Evolutionary conservation across 2,329 filamentous ascomycete genomes (phyloP).

Genomic region (Calonectria hawksworthii): DNA sequence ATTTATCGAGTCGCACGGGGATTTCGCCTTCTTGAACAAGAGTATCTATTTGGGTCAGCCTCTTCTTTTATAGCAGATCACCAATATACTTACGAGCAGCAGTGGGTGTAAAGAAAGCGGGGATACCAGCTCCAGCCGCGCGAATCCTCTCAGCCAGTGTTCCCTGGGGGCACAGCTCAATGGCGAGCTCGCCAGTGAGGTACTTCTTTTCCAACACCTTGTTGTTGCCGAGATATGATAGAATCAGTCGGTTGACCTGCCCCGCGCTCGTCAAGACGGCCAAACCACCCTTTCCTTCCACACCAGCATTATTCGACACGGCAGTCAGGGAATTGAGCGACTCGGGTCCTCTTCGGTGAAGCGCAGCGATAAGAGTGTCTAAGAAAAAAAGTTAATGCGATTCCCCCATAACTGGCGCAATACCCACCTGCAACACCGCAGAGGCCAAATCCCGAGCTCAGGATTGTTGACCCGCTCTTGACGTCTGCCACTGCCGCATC

Average conservation of each 20-base stretch:
- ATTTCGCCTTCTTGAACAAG: slow-evolving; percentile 78
- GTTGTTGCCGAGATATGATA: slow-evolving; percentile 84
- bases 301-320: slow-evolving; percentile 85
- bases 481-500: slow-evolving; percentile 80
- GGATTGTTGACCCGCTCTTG: slow-evolving; percentile 76
- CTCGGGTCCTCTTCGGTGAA: slow-evolving; percentile 71
- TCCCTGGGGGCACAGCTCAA: slow-evolving; percentile 84
- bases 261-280: slow-evolving; percentile 77
- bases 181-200: slow-evolving; percentile 78
- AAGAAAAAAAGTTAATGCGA: slow-evolving; percentile 23
- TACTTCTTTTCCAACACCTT: slow-evolving; percentile 83
- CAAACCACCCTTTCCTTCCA: slow-evolving; percentile 76
- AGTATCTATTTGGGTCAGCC: slow-evolving; percentile 61
- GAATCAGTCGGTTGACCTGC: slow-evolving; percentile 79
- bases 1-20: slow-evolving; percentile 71
- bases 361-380: slow-evolving; percentile 80
- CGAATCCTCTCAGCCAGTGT: slow-evolving; percentile 80
- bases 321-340: slow-evolving; percentile 78
- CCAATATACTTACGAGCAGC: slow-evolving; percentile 67
- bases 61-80: neutral
- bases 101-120: slow-evolving; percentile 85
- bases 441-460: slow-evolving; percentile 87
- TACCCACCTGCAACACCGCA: slow-evolving; percentile 78
- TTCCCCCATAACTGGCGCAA: neutral
- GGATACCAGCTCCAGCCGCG: slow-evolving; percentile 82